Base-by-base conservation (phyloP, 1,139 yeast genomes). In the Waltiozyma sp. region DNA sequence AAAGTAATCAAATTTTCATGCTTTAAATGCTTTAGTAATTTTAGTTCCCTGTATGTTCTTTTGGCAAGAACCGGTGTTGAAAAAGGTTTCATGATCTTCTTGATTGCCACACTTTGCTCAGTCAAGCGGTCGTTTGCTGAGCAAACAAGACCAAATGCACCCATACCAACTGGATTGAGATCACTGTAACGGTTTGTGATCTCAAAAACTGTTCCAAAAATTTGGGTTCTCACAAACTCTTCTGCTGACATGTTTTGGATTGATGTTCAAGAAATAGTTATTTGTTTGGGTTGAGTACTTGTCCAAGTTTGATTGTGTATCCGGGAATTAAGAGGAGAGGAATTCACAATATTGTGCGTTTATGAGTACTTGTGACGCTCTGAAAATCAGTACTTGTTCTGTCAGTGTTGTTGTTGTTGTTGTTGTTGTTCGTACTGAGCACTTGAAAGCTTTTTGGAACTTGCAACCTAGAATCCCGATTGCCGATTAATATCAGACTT, bases 131-230 rank as follows among this genome's bases (percentile, higher is more conserved):
- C 98, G 45, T 82, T 77, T 1, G 98, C 99, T 7, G 96, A 87
- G 64, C 99, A 91, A 40, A 91, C 99, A 36, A 91, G 75, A 8
- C 98, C 98, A 60, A 91, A 91, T 11, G 98, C 98, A 33, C 98
- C 98, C 98, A 91, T 91, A 1, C 98, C 98, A 41, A 91, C 96
- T 3, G 98, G 98, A 57, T 88, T 91, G 49, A 91, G 72, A 59
- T 91, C 96, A 19, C 88, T 77, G 65, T 91, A 91, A 51, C 96
- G 68, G 57, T 77, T 82, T 42, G 98, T 91, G 54, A 91, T 88
- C 65, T 91, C 98, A 61, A 91, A 88, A 40, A 86, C 88, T 3
- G 96, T 87, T 42, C 96, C 96, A 58, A 72, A 72, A 46, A 72
- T 72, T 52, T 72, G 76, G 13, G 75, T 72, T 57, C 76, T 66